These are phyloP conservation scores for Russula brevipes DNA, from an alignment of 768 basidiomycete species.

Conservation along the genomic window DNA sequence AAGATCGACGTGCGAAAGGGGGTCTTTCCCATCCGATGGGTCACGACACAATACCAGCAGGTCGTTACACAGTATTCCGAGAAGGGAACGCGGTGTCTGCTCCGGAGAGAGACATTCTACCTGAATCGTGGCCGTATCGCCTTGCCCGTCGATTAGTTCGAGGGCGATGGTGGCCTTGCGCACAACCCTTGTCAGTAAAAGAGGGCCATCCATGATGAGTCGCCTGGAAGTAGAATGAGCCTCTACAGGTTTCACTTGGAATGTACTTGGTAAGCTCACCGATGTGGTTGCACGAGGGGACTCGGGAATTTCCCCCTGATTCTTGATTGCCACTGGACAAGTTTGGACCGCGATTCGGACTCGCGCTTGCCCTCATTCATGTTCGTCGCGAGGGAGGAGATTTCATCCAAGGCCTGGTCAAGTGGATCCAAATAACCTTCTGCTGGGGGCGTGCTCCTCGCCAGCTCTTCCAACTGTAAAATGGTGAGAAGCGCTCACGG, in stretches of 20 bases:
- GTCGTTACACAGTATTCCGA: slow-evolving; percentile 89
- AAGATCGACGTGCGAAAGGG: slow-evolving; percentile 72
- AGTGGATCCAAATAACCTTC: slow-evolving; percentile 74
- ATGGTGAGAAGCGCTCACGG: background rate
- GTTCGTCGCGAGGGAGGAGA: slow-evolving; percentile 80
- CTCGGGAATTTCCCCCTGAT: slow-evolving; percentile 92
- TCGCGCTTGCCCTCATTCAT: slow-evolving; percentile 99
- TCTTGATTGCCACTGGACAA: slow-evolving; percentile 85
- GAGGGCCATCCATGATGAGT: slow-evolving; percentile 86
- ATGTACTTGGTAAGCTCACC: slow-evolving; percentile 43
- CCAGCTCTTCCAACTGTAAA: slow-evolving; percentile 75
- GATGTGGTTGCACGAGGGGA: slow-evolving; percentile 97
- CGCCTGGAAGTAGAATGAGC: slow-evolving; percentile 45
- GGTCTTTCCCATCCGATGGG: slow-evolving; percentile 75
- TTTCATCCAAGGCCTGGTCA: slow-evolving; percentile 80
- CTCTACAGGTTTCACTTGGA: background rate
- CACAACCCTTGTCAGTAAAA: slow-evolving; percentile 85
- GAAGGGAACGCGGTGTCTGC: slow-evolving; percentile 68
- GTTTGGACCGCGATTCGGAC: slow-evolving; percentile 82
- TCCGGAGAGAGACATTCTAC: slow-evolving; percentile 89
- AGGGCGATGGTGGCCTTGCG: slow-evolving; percentile 78
- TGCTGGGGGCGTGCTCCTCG: slow-evolving; percentile 76
- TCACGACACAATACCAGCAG: slow-evolving; percentile 88
- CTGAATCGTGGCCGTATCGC: slow-evolving; percentile 75
- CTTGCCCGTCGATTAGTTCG: slow-evolving; percentile 72